Conservation (phyloP, 1,139 yeast genomes). For the Hyphopichia khmerensis region DNA sequence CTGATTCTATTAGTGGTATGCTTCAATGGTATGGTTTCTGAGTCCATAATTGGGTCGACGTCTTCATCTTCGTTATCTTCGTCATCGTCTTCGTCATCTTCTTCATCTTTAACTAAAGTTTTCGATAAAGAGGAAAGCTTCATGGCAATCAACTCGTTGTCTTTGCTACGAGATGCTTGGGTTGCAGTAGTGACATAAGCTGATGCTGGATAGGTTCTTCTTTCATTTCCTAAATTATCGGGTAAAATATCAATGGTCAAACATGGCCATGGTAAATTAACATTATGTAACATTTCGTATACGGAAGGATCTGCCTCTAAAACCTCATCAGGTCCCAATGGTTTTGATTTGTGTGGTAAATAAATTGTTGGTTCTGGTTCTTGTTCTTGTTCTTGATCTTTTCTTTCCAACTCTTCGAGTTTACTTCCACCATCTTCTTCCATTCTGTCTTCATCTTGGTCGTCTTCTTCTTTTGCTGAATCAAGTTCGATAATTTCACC, state of each 20-base stretch:
- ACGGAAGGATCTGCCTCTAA: slow-evolving; percentile 96
- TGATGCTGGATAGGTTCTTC: slow-evolving; percentile 88
- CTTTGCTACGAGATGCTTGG: slow-evolving; percentile 84
- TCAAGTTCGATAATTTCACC: slow-evolving; percentile 83
- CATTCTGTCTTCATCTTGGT: slow-evolving; percentile 50
- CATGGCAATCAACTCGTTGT: slow-evolving; percentile 83
- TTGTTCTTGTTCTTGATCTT: slow-evolving; percentile 22
- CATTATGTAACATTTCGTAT: slow-evolving; percentile 93
- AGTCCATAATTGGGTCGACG: slow-evolving; percentile 82
- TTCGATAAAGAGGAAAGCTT: slow-evolving; percentile 80
- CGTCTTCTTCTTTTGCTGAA: slow-evolving; percentile 46
- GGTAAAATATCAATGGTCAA: slow-evolving; percentile 86
- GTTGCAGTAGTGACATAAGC: slow-evolving; percentile 88
- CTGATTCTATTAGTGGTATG: slow-evolving; percentile 89
- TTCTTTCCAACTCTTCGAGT: slow-evolving; percentile 29
- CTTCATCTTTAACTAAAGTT: slow-evolving; percentile 80
- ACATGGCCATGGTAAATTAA: slow-evolving; percentile 97
- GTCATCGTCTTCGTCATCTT: slow-evolving; percentile 66
- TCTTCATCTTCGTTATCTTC: slow-evolving; percentile 68
- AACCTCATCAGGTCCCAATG: slow-evolving; percentile 93
- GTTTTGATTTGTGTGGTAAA: slow-evolving; percentile 84
- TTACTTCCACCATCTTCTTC: slow-evolving; percentile 26
- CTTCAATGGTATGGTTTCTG: slow-evolving; percentile 72
- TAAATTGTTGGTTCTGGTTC: slow-evolving; percentile 50
- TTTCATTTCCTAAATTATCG: slow-evolving; percentile 81